These are phyloP conservation scores for Globisporangium irregulare DNA, from an alignment of 352 stramenopile genomes.

Conservation along the genomic window DNA sequence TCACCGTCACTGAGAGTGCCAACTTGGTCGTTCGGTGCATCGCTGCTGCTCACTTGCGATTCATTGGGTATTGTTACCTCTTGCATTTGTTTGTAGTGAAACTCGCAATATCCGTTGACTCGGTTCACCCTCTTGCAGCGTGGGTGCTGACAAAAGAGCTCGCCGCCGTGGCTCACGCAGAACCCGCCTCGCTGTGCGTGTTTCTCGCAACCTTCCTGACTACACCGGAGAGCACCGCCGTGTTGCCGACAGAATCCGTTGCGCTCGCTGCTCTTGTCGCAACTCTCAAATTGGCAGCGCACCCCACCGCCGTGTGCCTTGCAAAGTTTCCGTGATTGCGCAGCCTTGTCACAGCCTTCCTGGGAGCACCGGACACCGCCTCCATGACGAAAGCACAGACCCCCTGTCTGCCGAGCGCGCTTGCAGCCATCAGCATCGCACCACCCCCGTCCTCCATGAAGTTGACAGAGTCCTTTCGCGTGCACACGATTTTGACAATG, in stretches of 20 bases:
- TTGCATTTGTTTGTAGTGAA: slow-evolving; percentile 30
- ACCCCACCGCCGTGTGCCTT: slow-evolving; percentile 75
- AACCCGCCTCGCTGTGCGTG: not conserved
- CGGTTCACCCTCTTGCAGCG: slow-evolving; percentile 85
- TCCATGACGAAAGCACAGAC: not conserved
- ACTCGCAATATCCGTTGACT: slow-evolving; percentile 78
- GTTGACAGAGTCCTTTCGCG: not conserved
- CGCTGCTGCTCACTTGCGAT: not conserved
- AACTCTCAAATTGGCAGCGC: slow-evolving; percentile 32
- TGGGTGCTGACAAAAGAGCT: not conserved
- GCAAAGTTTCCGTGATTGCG: slow-evolving; percentile 76
- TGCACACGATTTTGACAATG: not conserved
- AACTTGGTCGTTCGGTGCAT: not conserved
- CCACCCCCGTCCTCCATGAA: not conserved
- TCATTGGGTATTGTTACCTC: not conserved
- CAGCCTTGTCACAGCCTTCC: not conserved
- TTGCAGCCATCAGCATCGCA: not conserved
- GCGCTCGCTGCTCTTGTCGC: not conserved
- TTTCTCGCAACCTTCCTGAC: slow-evolving; percentile 1
- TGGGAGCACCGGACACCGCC: not conserved
- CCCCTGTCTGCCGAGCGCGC: not conserved
- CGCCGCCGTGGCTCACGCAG: not conserved
- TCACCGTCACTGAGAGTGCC: not conserved
- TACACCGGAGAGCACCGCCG: not conserved
- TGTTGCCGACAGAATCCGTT: slow-evolving; percentile 2